Percentiles rank a stretch among this genome's conserved stretches.
Conservation (phyloP, 768 basidiomycete genomes). For the Hypholoma sublateritium region DNA sequence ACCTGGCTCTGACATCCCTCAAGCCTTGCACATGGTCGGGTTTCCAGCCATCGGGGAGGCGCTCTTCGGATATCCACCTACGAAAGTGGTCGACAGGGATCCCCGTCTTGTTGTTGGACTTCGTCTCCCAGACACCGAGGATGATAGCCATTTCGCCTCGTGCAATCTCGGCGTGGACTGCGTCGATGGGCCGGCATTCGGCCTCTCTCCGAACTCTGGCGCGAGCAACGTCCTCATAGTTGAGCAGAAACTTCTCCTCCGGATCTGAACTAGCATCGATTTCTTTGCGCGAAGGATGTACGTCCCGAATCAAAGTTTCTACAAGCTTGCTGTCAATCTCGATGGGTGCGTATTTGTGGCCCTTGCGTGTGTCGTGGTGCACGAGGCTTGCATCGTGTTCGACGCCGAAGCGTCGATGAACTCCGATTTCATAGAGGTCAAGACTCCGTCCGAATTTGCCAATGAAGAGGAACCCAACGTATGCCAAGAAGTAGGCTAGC, state of each 20-base stretch:
- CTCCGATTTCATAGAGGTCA: slow-evolving; percentile 21
- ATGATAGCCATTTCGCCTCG: slow-evolving; percentile 70
- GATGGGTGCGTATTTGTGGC: slow-evolving; percentile 45
- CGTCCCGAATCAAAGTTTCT: slow-evolving; percentile 34
- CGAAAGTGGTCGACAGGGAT: slow-evolving; percentile 45
- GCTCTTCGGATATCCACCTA: slow-evolving; percentile 51
- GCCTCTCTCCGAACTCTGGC: slow-evolving; percentile 54
- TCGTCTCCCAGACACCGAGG: slow-evolving; percentile 51
- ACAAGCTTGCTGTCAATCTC: slow-evolving; percentile 35
- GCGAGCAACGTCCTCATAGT: slow-evolving; percentile 44
- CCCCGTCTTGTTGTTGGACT: slow-evolving; percentile 37
- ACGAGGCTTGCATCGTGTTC: slow-evolving; percentile 66
- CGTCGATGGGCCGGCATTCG: slow-evolving; percentile 38
- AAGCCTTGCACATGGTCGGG: slow-evolving; percentile 37
- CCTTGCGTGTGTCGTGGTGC: slow-evolving; percentile 42
- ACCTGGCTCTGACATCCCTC: slow-evolving; percentile 32
- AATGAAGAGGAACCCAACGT: slow-evolving; percentile 46
- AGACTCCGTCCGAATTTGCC: slow-evolving; percentile 30
- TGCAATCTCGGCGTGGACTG: slow-evolving; percentile 57
- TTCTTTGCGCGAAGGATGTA: slow-evolving; percentile 27
- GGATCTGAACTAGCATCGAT: slow-evolving; percentile 19
- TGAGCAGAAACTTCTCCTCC: slow-evolving; percentile 28
- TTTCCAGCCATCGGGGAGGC: slow-evolving; percentile 48
- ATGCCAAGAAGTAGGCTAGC: slow-evolving; percentile 47
- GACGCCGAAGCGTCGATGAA: slow-evolving; percentile 39